Evolutionary conservation across 495 filamentous ascomycete genomes (phyloP), one percentile per base, ranked within the genome.

Genomic region (Penicillium odoratum): DNA sequence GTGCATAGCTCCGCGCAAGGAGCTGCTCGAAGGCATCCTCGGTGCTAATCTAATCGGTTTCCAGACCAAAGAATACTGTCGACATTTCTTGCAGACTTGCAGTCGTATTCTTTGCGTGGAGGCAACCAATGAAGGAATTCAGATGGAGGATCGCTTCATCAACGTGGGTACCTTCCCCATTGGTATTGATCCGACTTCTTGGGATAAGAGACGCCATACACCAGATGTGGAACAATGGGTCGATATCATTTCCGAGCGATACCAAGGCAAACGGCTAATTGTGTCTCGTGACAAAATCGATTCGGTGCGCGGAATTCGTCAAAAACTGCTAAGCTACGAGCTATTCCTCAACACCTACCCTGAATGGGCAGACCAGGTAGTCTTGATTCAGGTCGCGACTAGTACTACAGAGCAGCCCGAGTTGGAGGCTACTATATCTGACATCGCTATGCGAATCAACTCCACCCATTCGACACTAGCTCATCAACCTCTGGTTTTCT

Each of bases 261-360:
- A 96, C 67, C 77, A 81, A 21, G 91, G 86, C 60, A 96, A 97
- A 76, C 86, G 85, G 58, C 80, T 97, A 48, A 94, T 97, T 58
- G 93, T 96, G 29, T 89, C 91, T 3, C 84, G 93, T 26, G 93
- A 97, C 68, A 96, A 96, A 79, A 86, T 97, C 50, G 93, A 97
- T 67, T 85, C 87, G 56, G 88, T 97, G 48, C 86, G 93, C 26
- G 93, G 93, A 51, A 92, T 97, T 30, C 79, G 91, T 38, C 93
- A 95, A 69, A 97, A 97, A 75, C 81, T 97, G 21, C 80, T 97
- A 26, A 91, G 92, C 18, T 97, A 91, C 67, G 93, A 97, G 73
- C 76, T 96, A 28, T 97, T 97, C 72, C 83, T 97, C 40, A 95
- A 96, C 71, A 90, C 90, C 63, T 88, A 96, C 63, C 92, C 93